phyloP scores from a whole-genome alignment of 1,139 yeast species.

The Pichia sp. region DNA sequence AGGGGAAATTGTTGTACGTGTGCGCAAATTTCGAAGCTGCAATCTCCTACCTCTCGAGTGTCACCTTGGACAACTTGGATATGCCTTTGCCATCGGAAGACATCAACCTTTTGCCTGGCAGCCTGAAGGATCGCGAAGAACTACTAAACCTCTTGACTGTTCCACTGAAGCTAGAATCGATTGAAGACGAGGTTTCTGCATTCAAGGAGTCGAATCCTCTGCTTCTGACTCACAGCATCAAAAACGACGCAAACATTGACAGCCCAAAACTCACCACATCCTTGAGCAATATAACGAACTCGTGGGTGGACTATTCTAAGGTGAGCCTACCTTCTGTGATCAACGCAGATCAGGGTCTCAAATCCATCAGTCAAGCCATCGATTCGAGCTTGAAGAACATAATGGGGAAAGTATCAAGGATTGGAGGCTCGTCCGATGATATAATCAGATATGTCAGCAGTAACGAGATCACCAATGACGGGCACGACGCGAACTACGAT shows the following conservation, averaged over 20 bases:
- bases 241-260: neutral
- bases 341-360: slow-evolving; percentile 33
- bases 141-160: slow-evolving; percentile 15
- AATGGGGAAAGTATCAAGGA: slow-evolving; percentile 32
- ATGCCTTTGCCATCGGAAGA: slow-evolving; percentile 17
- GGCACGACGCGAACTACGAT: neutral
- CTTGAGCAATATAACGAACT: neutral
- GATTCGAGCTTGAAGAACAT: slow-evolving; percentile 32
- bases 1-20: slow-evolving; percentile 53
- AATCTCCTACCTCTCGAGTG: slow-evolving; percentile 47
- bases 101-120: slow-evolving; percentile 10
- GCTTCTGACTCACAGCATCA: neutral
- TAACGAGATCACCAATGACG: neutral
- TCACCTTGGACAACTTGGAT: slow-evolving; percentile 39
- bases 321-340: slow-evolving; percentile 26
- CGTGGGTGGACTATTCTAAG: slow-evolving; percentile 17
- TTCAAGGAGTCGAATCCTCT: slow-evolving; percentile 17
- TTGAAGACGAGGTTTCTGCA: slow-evolving; percentile 24
- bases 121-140: slow-evolving; percentile 7
- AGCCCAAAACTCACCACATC: neutral
- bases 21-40: slow-evolving; percentile 65
- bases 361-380: slow-evolving; percentile 31
- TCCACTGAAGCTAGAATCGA: slow-evolving; percentile 26
- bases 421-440: slow-evolving; percentile 16
- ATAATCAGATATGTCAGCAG: neutral